Evolutionary conservation across 1,139 yeast genomes (phyloP).

Genomic region (Sugiyamaella japonica): DNA sequence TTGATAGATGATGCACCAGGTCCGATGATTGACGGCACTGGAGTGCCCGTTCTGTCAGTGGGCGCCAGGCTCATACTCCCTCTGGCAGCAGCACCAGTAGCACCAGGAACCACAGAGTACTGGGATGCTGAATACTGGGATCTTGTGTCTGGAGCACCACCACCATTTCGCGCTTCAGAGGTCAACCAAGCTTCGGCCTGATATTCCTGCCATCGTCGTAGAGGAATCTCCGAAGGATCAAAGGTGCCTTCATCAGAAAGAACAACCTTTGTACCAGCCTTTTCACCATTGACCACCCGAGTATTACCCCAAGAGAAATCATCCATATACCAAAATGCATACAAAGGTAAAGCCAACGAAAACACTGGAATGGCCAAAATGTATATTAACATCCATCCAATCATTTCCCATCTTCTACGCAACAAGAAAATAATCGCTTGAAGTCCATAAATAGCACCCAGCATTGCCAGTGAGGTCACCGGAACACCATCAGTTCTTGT

Average conservation of each 20-base stretch:
- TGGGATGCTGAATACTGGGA: conserved; percentile 21
- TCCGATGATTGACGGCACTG: conserved; percentile 4
- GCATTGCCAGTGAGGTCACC: conserved; percentile 42
- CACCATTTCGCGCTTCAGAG: conserved; percentile 21
- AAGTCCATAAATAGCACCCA: conserved; percentile 45
- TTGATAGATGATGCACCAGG: conserved; percentile 17
- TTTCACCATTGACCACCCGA: conserved; percentile 46
- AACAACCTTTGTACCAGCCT: conserved; percentile 41
- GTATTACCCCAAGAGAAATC: conserved; percentile 50
- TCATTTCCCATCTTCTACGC: conserved; percentile 47
- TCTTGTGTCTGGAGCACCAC: conserved; percentile 19
- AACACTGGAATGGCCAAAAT: conserved; percentile 44
- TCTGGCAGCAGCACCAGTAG: conserved; percentile 5
- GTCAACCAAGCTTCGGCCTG: conserved; percentile 40
- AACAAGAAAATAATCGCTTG: conserved; percentile 44
- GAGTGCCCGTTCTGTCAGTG: conserved; percentile 15
- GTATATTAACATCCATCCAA: conserved; percentile 48
- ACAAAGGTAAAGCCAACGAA: conserved; percentile 43
- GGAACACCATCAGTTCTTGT: conserved; percentile 39
- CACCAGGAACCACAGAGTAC: conserved; percentile 21
- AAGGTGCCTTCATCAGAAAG: conserved; percentile 42
- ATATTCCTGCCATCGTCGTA: conserved; percentile 44
- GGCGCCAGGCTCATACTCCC: conserved; percentile 10
- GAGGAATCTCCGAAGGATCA: conserved; percentile 45
- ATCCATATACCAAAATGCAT: conserved; percentile 49